Conservation (phyloP, 352 stramenopile genomes). For the Lagenidium giganteum region DNA sequence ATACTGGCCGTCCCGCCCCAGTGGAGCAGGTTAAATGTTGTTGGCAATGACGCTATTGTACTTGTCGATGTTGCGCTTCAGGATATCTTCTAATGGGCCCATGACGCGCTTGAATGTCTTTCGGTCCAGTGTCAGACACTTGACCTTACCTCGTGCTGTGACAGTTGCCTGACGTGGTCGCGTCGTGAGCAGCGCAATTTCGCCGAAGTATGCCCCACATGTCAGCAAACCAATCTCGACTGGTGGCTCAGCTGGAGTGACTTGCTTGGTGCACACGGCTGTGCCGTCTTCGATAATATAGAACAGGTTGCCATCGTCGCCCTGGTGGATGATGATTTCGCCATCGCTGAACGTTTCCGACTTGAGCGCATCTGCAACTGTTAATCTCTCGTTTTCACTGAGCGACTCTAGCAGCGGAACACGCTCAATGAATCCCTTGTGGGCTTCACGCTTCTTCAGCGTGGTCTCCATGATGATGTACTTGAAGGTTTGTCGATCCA, state of each 20-base stretch:
- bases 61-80: constrained; percentile 90
- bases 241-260: constrained; percentile 53
- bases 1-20: not conserved
- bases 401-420: constrained; percentile 90
- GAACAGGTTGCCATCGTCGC: constrained; percentile 86
- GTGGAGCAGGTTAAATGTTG: constrained; percentile 90
- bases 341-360: constrained; percentile 79
- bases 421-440: constrained; percentile 86
- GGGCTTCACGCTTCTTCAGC: constrained; percentile 82
- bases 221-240: constrained; percentile 87
- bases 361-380: constrained; percentile 82
- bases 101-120: constrained; percentile 92
- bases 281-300: constrained; percentile 89
- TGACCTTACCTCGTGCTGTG: constrained; percentile 77
- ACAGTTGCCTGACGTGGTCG: constrained; percentile 90
- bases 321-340: constrained; percentile 89
- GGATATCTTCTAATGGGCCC: constrained; percentile 85
- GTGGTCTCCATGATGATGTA: constrained; percentile 91
- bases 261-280: constrained; percentile 81
- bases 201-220: constrained; percentile 94
- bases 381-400: constrained; percentile 85
- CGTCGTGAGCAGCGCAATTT: constrained; percentile 93
- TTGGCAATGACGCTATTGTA: constrained; percentile 89
- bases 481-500: constrained; percentile 88
- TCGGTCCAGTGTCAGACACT: constrained; percentile 89